phyloP scores from a whole-genome alignment of 805 yeast species.

The Lipomyces kockii region DNA sequence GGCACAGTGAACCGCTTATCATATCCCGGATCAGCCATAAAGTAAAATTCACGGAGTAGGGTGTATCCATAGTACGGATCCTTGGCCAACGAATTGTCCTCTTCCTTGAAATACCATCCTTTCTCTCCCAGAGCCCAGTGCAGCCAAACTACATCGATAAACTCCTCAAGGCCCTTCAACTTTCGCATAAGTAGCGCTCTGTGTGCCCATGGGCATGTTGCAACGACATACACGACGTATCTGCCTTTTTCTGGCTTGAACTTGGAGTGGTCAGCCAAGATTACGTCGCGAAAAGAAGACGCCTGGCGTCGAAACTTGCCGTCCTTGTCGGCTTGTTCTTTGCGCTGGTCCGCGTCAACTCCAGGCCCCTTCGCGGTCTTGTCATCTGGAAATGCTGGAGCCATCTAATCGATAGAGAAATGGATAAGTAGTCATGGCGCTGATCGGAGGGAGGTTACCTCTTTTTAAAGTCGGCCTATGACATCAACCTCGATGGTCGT shows the following conservation, averaged over 20 bases:
- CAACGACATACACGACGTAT: constrained; percentile 87
- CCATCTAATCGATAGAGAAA: constrained; percentile 1
- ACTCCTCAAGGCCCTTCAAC: constrained; percentile 68
- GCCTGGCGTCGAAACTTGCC: constrained; percentile 39
- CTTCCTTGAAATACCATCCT: constrained; percentile 75
- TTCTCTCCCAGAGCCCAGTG: constrained; percentile 82
- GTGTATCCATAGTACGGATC: constrained; percentile 62
- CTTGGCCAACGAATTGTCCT: constrained; percentile 51
- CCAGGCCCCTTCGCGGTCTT: constrained; percentile 33
- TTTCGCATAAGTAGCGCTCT: constrained; percentile 74
- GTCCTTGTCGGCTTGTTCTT: constrained; percentile 34
- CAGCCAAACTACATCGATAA: constrained; percentile 65
- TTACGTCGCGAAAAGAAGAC: constrained; percentile 63
- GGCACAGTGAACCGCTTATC: constrained; percentile 90
- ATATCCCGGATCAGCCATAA: constrained; percentile 74
- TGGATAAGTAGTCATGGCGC: neutral
- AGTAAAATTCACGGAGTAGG: constrained; percentile 72
- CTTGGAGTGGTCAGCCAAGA: constrained; percentile 59
- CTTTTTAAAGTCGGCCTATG: neutral
- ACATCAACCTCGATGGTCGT: too few relatives aligned
- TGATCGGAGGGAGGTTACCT: neutral
- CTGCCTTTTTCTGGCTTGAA: constrained; percentile 79
- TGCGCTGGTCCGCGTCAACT: constrained; percentile 32
- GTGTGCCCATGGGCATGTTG: constrained; percentile 98
- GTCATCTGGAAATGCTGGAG: constrained; percentile 32